Evolutionary conservation across 139 green algal genomes (phyloP).

Genomic region (Haematococcus sp.): DNA sequence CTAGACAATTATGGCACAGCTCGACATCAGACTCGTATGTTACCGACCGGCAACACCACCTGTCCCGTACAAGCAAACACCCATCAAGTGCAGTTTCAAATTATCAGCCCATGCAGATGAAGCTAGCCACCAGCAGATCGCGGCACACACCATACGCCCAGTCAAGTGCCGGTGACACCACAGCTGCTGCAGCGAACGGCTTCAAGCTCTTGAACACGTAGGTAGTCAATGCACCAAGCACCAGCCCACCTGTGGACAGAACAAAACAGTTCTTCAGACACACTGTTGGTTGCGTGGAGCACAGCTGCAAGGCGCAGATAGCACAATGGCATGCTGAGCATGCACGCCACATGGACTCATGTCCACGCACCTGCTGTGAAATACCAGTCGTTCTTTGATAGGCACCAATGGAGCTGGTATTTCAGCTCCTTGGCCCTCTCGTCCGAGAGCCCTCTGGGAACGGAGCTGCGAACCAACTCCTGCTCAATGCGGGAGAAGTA

Average conservation of each 20-base stretch:
- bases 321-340: background rate
- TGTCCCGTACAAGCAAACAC: no score
- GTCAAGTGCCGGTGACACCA: conserved; percentile 24
- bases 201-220: conserved; percentile 15
- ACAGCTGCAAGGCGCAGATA: background rate
- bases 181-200: conserved; percentile 18
- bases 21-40: no score
- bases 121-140: no score
- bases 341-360: background rate
- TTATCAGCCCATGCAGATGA: background rate
- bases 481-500: no score
- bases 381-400: conserved; percentile 27
- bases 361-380: conserved; percentile 17
- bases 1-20: no score
- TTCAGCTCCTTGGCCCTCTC: conserved; percentile 21
- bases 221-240: background rate
- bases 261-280: background rate
- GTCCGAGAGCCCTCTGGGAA: conserved; percentile 17
- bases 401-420: conserved; percentile 24
- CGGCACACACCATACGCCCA: conserved; percentile 25
- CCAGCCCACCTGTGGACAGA: background rate
- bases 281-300: no score
- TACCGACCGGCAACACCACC: no score
- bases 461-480: no score
- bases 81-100: no score